phyloP scores from a whole-genome alignment of 108 stramenopile species.

The Epipyxis sp. region DNA sequence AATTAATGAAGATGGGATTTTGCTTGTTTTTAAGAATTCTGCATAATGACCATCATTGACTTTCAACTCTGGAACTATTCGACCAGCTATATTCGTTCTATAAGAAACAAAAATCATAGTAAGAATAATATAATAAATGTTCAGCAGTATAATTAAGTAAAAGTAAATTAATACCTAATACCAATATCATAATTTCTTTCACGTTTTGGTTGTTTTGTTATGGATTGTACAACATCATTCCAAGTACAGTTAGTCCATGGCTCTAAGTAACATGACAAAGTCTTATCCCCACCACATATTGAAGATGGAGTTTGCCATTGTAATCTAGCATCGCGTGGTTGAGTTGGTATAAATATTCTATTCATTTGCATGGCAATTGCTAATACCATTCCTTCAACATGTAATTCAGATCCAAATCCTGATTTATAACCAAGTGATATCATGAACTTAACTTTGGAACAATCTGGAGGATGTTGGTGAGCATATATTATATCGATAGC shows the following conservation, averaged over 20 bases:
- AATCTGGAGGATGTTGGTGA: constrained; percentile 1
- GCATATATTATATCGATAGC: not conserved
- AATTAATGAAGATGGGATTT: too few species aligned
- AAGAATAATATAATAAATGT: too few species aligned
- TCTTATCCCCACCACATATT: not conserved
- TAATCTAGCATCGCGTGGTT: not conserved
- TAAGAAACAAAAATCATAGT: too few species aligned
- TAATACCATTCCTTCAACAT: not conserved
- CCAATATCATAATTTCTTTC: too few species aligned
- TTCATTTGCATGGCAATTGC: not conserved
- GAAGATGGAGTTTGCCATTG: not conserved
- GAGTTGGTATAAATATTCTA: not conserved
- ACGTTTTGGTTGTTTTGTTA: too few species aligned
- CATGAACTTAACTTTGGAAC: not conserved
- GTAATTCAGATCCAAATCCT: not conserved
- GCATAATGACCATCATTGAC: not conserved
- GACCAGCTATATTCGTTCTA: too few species aligned
- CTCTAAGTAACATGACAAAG: not conserved
- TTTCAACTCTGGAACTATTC: not conserved
- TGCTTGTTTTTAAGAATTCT: not conserved
- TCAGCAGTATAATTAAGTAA: too few species aligned
- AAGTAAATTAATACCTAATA: too few species aligned
- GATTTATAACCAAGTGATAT: not conserved
- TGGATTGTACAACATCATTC: too few species aligned
- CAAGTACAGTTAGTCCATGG: not conserved